Evolutionary conservation across 352 stramenopile species (phyloP), one percentile per base, ranked within the genome.

Genomic region (Phytopythium montanum): DNA sequence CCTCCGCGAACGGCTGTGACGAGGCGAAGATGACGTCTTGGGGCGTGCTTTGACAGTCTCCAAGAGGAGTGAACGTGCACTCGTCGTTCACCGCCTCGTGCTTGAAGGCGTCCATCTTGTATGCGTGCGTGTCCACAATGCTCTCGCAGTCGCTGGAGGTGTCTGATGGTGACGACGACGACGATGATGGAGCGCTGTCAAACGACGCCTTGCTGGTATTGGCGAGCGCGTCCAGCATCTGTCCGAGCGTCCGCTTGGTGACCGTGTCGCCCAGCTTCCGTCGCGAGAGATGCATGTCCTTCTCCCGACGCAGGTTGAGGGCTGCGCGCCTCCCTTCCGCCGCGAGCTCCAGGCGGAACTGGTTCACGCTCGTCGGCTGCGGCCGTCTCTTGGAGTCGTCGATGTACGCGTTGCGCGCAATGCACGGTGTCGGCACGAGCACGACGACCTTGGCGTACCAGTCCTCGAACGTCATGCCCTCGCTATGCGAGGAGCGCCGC

Each of bases 361-460:
- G 54, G 1, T 36, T 50, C 1, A 76, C 29, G 5, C 59, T 53
- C 25, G 70, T 56, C 44, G 64, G 64, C 5, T 65, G 46, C 5
- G 64, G 60, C 39, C 65, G 65, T 13, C 44, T 57, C 28, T 59
- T 70, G 45, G 13, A 38, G 6, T 76, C 63, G 13, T 68, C 57
- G n/a, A 86, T 60, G 16, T 29, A 65, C 3, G 52, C 18, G 21
- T 71, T 77, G 46, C 65, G 81, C 3, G 68, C 69, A 18, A 92
- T 59, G 21, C 58, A 70, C 10, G 81, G 76, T 0, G 60, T 75
- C 0, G 83, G 83, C 16, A 88, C 70, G 3, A 76, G 72, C 19
- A 42, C 49, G 19, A 84, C 28, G 21, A 78, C 70, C 38, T 71
- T 76, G 29, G 59, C 54, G 53, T 84, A 86, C 83, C 83, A 92